phyloP scores from a whole-genome alignment of 1,284 basidiomycete species.

The Mycosarcoma maydis region DNA sequence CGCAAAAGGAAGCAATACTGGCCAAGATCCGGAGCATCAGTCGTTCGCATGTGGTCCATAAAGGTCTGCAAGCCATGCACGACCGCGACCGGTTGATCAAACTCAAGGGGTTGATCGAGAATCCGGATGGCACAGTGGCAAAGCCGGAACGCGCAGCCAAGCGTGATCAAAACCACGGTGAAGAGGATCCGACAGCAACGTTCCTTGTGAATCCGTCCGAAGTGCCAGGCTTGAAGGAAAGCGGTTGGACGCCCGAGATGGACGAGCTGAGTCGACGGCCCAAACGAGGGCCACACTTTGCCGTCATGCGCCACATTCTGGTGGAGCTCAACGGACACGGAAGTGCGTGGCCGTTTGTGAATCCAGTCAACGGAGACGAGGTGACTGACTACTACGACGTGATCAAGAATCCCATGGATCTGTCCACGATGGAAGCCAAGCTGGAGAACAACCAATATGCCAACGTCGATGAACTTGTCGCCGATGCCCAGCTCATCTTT shows the following conservation, averaged over 20 bases:
- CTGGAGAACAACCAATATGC: constrained; percentile 81
- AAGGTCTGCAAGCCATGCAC: constrained; percentile 82
- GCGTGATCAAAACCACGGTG: constrained; percentile 28
- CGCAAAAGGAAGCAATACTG: constrained; percentile 79
- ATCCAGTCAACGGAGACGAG: constrained; percentile 83
- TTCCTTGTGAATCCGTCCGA: constrained; percentile 57
- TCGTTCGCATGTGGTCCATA: constrained; percentile 84
- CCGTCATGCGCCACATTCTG: constrained; percentile 82
- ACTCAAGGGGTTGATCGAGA: constrained; percentile 45
- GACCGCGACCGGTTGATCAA: constrained; percentile 68
- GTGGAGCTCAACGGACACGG: constrained; percentile 83
- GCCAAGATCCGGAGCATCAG: constrained; percentile 89
- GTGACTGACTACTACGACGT: constrained; percentile 92
- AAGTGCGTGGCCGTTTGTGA: constrained; percentile 85
- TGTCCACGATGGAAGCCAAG: constrained; percentile 91
- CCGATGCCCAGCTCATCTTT: constrained; percentile 80
- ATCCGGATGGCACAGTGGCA: constrained; percentile 46
- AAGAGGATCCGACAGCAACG: constrained; percentile 44
- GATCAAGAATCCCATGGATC: constrained; percentile 93
- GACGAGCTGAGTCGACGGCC: constrained; percentile 76
- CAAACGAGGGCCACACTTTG: constrained; percentile 72
- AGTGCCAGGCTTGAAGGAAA: constrained; percentile 72
- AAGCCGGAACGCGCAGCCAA: constrained; percentile 48
- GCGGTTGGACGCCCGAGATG: constrained; percentile 91
- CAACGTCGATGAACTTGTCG: constrained; percentile 79